Conservation (phyloP, 805 yeast genomes). For the Myxozyma monticola region DNA sequence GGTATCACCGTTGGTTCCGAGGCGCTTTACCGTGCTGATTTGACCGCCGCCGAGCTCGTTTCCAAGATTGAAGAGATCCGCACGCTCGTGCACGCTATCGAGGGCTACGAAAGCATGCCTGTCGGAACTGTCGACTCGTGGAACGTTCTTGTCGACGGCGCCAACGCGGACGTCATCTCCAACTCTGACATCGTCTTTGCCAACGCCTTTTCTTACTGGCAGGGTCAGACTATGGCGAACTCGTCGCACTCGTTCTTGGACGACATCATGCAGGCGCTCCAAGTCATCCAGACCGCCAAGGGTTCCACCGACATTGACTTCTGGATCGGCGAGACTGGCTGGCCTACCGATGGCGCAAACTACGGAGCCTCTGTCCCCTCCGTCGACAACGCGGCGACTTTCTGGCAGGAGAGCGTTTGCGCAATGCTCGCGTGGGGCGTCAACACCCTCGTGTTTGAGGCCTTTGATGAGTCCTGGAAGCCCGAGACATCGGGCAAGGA, state of each 20-base stretch:
- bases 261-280: constrained; percentile 97
- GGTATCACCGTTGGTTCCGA: constrained; percentile 92
- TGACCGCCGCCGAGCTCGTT: constrained; percentile 74
- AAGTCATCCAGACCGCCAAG: constrained; percentile 79
- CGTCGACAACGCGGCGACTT: constrained; percentile 68
- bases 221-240: constrained; percentile 83
- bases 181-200: constrained; percentile 86
- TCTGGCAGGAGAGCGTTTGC: constrained; percentile 88
- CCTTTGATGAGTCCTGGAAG: constrained; percentile 95
- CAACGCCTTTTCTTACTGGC: constrained; percentile 98
- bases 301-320: constrained; percentile 83
- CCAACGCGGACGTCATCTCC: constrained; percentile 64
- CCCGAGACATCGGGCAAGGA: constrained; percentile 82
- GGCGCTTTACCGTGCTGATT: constrained; percentile 86
- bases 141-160: constrained; percentile 85
- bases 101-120: constrained; percentile 50
- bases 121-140: constrained; percentile 97
- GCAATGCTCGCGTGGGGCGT: constrained; percentile 96
- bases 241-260: constrained; percentile 91
- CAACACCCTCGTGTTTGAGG: constrained; percentile 90
- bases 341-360: constrained; percentile 88
- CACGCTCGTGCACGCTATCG: constrained; percentile 56
- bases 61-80: constrained; percentile 62
- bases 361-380: constrained; percentile 69
- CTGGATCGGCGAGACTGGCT: constrained; percentile 95